These are phyloP conservation scores for Mycosarcoma maydis DNA, from an alignment of 1,284 basidiomycete genomes.

Conservation along the genomic window DNA sequence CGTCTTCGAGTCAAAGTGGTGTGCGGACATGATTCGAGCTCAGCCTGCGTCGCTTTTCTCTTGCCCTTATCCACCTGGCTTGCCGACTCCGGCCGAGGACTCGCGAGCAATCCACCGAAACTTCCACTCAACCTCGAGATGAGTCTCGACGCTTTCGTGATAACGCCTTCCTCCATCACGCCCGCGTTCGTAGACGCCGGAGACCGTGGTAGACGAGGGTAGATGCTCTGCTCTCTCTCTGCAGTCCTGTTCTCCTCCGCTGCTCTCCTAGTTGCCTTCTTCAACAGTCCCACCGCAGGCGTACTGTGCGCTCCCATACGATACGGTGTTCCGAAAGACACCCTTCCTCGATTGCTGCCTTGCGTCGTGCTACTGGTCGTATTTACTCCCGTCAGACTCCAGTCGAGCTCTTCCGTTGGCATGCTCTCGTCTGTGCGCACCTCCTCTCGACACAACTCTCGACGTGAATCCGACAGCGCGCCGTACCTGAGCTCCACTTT, in stretches of 20 bases:
- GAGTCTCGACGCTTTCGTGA: conserved; percentile 15
- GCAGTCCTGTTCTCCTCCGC: background rate
- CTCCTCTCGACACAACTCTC: background rate
- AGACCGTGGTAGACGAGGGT: conserved; percentile 29
- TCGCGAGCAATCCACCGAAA: conserved; percentile 17
- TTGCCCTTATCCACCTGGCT: conserved; percentile 7
- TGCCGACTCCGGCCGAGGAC: too few relatives aligned
- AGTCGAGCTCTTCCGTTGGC: conserved; percentile 37
- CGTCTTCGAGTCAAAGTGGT: background rate
- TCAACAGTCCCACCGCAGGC: conserved; percentile 23
- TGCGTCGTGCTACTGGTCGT: conserved; percentile 6
- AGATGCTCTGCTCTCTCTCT: conserved; percentile 5
- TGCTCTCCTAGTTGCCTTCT: conserved; percentile 15
- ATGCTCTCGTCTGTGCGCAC: conserved; percentile 8
- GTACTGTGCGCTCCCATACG: conserved; percentile 43
- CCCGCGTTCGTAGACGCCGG: background rate
- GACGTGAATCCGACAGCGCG: too few relatives aligned
- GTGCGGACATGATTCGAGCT: background rate
- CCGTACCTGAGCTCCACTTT: conserved; percentile 25
- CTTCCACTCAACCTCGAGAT: conserved; percentile 42
- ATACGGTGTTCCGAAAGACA: conserved; percentile 45
- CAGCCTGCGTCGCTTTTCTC: conserved; percentile 20
- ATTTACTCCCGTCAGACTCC: conserved; percentile 19
- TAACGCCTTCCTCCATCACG: conserved; percentile 8
- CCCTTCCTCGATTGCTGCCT: conserved; percentile 7